A percentile compares a stretch with the other conserved stretches of the same genome.
phyloP scores from a whole-genome alignment of 176 grass and related monocot species.

The Phoenix roebelenii region DNA sequence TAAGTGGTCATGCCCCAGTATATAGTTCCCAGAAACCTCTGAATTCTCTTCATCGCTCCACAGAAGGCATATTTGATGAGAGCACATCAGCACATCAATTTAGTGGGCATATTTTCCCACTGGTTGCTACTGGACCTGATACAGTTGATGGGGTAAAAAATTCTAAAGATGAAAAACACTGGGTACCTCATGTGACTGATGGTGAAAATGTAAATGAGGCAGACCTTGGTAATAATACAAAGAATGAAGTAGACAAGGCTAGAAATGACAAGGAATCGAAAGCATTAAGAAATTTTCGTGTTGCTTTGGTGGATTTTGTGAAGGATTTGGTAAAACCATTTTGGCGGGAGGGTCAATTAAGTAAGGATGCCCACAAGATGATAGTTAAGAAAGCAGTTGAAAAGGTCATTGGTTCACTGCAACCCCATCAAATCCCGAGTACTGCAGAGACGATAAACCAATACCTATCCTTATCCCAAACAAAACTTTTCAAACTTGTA shows the following conservation, averaged over 20 bases:
- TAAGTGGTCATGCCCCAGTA: slow-evolving; percentile 2
- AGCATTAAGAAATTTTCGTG: slow-evolving; percentile 18
- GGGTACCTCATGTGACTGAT: slow-evolving; percentile 12
- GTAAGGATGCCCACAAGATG: slow-evolving; percentile 50
- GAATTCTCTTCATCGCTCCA: neutral
- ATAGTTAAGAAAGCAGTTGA: slow-evolving; percentile 57
- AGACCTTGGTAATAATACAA: neutral
- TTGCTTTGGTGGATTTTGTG: slow-evolving; percentile 53
- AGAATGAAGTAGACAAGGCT: slow-evolving; percentile 7
- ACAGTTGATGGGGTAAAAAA: neutral
- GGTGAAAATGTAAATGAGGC: slow-evolving; percentile 14
- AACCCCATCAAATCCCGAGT: slow-evolving; percentile 41
- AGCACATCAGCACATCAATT: slow-evolving; percentile 24
- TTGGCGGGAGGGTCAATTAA: slow-evolving; percentile 54
- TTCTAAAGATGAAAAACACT: slow-evolving; percentile 22
- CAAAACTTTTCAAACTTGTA: slow-evolving; percentile 55
- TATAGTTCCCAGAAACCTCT: slow-evolving; percentile 14
- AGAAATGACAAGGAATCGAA: slow-evolving; percentile 16
- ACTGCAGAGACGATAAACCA: slow-evolving; percentile 27
- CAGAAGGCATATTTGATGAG: slow-evolving; percentile 14
- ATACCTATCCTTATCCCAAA: slow-evolving; percentile 21
- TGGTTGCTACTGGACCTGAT: neutral
- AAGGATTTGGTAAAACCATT: slow-evolving; percentile 61
- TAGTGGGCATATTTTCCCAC: slow-evolving; percentile 11
- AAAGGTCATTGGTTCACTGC: slow-evolving; percentile 41